Base-by-base conservation (phyloP, 768 basidiomycete genomes). In the Lactifluus subvellereus region DNA sequence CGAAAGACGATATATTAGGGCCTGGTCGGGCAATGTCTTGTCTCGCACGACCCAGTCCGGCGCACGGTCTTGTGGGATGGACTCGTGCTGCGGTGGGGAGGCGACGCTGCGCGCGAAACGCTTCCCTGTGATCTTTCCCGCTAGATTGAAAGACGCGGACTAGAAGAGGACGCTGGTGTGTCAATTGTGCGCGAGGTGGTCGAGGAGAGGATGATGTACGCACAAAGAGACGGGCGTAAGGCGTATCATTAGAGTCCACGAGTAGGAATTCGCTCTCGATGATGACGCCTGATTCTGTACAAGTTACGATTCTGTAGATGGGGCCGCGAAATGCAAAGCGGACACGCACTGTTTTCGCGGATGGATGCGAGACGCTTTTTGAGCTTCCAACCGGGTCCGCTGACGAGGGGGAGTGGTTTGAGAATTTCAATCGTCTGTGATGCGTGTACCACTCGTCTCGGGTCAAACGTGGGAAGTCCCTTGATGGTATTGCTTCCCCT, bases 351-450 rank as follows among this genome's bases (percentile, higher is more conserved):
- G 73, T 94, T 94, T 76, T 95, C 92, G 51, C 81, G 82, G 22
- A 94, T 78, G 35, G 84, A 89, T 1, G 82, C 81, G 54, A 91
- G 79, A 60, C 85, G 80, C 62, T 78, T 78, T 67, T 81, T 85
- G 71, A 87, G 78, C 61, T 78, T 87, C 92, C 92, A 95, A 8
- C 90, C 93, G 2, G 82, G 77, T 9, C 91, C 91, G 64, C 87
- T 88, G 38, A 84, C 86, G 0, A 80, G 72, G 0, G 92, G 92
- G 54, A 95, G 76, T n/a, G 86, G 82, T 72, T 85, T 88, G 63
- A 94, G 70, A 33, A 92, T 80, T 72, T 94, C 84, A 61, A 94
- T 89, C 7, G 83, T 84, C 72, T 93, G 91, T 11, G 84, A 84
- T 6, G 77, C 91, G 69, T 94, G 52, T 69, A 91, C 91, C 45